Evolutionary conservation across 1,284 basidiomycete genomes (phyloP), one percentile per base, ranked within the genome.

Genomic region (Malassezia globosa): DNA sequence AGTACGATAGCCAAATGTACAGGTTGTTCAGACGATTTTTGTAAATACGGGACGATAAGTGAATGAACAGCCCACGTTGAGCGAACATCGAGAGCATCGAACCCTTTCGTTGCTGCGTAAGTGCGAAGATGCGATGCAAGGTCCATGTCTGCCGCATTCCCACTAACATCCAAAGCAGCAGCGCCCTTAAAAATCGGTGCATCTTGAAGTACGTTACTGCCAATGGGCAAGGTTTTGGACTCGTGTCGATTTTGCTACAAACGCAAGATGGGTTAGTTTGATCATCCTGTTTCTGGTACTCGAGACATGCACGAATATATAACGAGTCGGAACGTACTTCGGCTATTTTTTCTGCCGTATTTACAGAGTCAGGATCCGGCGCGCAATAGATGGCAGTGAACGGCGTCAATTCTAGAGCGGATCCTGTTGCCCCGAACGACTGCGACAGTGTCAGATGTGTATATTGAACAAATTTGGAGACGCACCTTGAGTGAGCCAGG

Each of bases 1-100:
- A 39, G 33, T 1, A 51, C 27, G 7, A 49, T 10, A 4, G 33
- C 47, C n/a, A 43, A 7, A 24, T 49, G 34, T 8, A 26, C 7
- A 18, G 22, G 34, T 7, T 18, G 21, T 5, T 39, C 36, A 7
- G 37, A 16, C 4, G 37, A 14, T 1, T 10, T 21, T 22, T 37
- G 36, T 3, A 48, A 31, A 34, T 38, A 49, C 10, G 47, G 47
- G 3, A 43, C 7, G 3, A 49, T 14, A 5, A 37, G 31, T 1
- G 26, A 18, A 1, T 16, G 18, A 23, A 49, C 18, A 19, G 19
- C 35, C 5, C 21, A n/a, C 41, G 35, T 26, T 5, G 41, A 36
- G 3, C 41, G 47, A 2, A 27, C 27, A 7, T 48, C 46, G 19
- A 47, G 24, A 5, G 40, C 29, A 3, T 40, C 37, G 5, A 18